Percentiles rank a stretch among this genome's conserved stretches.
Conservation (phyloP, 192 early-diverging fungal genomes). For the Coemansia sp. region DNA sequence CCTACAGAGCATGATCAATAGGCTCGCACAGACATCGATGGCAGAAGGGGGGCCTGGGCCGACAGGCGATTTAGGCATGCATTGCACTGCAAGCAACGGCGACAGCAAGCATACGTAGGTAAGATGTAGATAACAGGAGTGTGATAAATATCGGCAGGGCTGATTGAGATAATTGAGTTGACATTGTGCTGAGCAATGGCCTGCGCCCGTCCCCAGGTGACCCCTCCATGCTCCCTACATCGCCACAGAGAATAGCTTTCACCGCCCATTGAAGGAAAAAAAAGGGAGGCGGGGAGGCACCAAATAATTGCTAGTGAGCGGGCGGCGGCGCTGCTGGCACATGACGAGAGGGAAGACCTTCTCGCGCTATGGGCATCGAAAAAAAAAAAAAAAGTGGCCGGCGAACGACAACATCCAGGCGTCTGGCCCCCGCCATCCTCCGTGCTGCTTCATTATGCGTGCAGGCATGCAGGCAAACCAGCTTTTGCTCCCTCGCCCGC, state of each 20-base stretch:
- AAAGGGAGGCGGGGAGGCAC: neutral
- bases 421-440: slow-evolving; percentile 2
- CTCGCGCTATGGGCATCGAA: slow-evolving; percentile 6
- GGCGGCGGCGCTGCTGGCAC: neutral
- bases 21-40: neutral
- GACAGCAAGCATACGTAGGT: neutral
- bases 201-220: slow-evolving; percentile 2
- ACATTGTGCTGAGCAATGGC: neutral
- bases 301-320: neutral
- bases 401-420: neutral
- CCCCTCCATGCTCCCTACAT: neutral
- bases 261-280: neutral
- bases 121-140: slow-evolving; percentile 4
- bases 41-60: neutral
- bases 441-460: slow-evolving; percentile 9
- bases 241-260: slow-evolving; percentile 2
- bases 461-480: neutral
- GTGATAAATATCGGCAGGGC: slow-evolving; percentile 7
- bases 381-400: neutral
- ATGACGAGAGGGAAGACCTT: neutral
- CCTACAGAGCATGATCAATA: neutral
- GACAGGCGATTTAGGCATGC: neutral
- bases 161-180: neutral
- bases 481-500: neutral
- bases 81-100: neutral